Conservation (phyloP, 768 basidiomycete species). For the Suillus placidus region DNA sequence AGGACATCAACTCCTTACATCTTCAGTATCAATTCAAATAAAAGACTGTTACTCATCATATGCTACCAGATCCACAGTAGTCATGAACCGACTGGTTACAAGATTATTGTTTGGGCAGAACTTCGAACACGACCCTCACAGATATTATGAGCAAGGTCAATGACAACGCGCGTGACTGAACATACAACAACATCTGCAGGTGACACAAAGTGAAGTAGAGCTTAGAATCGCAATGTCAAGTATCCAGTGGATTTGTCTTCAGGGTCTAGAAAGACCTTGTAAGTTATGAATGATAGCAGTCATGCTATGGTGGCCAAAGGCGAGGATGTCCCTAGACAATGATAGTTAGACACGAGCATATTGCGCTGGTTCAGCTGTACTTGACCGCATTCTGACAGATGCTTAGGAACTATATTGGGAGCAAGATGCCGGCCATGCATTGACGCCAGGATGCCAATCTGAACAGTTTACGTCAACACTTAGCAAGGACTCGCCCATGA, state of each 20-base stretch:
- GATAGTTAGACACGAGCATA: background rate
- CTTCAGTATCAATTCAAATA: background rate
- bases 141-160: background rate
- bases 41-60: background rate
- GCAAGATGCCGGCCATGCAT: background rate
- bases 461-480: background rate
- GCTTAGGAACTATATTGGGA: background rate
- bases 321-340: background rate
- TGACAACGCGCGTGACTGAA: background rate
- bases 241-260: background rate
- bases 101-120: background rate
- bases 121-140: background rate
- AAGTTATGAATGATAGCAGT: background rate
- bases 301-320: background rate
- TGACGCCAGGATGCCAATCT: background rate
- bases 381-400: background rate
- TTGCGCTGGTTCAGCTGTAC: background rate
- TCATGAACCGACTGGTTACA: background rate
- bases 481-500: background rate
- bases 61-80: background rate
- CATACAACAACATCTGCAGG: background rate
- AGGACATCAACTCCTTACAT: background rate
- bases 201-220: background rate
- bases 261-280: background rate
- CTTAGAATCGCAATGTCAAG: background rate